These are phyloP conservation scores for Melaleuca quinquenervia DNA, from an alignment of 345 rosid species.

Conservation along the genomic window DNA sequence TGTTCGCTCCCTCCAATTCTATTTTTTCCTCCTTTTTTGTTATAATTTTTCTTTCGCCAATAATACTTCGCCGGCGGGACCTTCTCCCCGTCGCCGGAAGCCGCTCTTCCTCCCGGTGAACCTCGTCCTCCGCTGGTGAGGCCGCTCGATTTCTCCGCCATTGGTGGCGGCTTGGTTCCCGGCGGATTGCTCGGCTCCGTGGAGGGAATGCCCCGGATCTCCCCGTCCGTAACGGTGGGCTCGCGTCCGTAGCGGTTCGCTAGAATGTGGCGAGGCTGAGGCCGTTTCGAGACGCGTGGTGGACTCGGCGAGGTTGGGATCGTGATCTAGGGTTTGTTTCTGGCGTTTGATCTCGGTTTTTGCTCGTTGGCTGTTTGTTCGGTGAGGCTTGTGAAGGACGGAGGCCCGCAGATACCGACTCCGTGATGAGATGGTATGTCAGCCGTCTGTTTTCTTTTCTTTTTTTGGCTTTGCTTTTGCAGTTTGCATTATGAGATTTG, in stretches of 20 bases:
- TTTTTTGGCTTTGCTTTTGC: not conserved
- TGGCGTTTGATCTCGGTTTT: constrained; percentile 9
- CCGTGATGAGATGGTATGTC: constrained; percentile 87
- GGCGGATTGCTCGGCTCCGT: not conserved
- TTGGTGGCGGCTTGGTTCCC: not conserved
- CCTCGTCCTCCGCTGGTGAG: not conserved
- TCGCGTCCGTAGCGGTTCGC: constrained; percentile 18
- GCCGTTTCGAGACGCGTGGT: constrained; percentile 16
- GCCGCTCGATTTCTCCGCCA: not conserved
- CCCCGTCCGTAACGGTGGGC: constrained; percentile 29
- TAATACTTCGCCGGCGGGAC: constrained; percentile 18
- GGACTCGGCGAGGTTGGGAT: constrained; percentile 22
- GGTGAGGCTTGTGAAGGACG: constrained; percentile 30
- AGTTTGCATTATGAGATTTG: not conserved
- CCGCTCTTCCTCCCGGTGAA: constrained; percentile 18
- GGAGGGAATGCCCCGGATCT: constrained; percentile 49
- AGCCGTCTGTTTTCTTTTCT: not conserved
- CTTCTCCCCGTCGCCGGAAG: constrained; percentile 28
- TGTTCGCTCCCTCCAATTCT: constrained; percentile 21
- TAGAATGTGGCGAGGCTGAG: constrained; percentile 62
- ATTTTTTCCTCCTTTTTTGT: not conserved
- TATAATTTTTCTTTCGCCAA: constrained; percentile 12
- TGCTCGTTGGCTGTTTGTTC: constrained; percentile 6
- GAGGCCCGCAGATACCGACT: constrained; percentile 37
- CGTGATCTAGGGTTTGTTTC: constrained; percentile 73